Conservation (phyloP, 2,329 filamentous ascomycete species). For the Fusarium anthophilum region DNA sequence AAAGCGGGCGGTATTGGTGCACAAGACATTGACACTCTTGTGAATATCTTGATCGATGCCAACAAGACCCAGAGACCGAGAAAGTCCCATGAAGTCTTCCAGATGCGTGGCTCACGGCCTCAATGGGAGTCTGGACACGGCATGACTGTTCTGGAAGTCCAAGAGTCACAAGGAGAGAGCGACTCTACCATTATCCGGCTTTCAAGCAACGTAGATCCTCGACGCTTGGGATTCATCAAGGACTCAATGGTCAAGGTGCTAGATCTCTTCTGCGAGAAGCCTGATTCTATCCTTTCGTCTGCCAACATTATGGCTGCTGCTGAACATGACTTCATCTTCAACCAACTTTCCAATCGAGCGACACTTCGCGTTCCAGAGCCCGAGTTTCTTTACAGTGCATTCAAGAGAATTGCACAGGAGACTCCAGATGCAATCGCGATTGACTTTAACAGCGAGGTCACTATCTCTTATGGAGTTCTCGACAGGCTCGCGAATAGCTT, state of each 20-base stretch:
- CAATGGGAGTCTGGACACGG: constrained; percentile 7
- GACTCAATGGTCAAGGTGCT: not conserved
- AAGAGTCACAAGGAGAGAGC: not conserved
- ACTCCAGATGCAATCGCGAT: not conserved
- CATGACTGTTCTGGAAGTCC: not conserved
- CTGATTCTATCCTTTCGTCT: not conserved
- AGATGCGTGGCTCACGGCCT: not conserved
- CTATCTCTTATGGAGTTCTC: not conserved
- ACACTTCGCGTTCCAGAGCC: not conserved
- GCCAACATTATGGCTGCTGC: not conserved
- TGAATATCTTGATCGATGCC: constrained; percentile 14
- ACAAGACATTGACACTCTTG: constrained; percentile 25
- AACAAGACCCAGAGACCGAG: not conserved
- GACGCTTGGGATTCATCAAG: not conserved
- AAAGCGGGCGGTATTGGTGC: not conserved
- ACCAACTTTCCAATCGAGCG: not conserved
- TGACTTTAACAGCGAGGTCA: not conserved
- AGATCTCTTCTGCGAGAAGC: not conserved
- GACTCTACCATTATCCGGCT: not conserved
- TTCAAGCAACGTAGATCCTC: constrained; percentile 4
- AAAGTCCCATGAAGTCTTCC: not conserved
- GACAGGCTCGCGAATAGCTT: not conserved
- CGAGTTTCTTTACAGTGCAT: not conserved
- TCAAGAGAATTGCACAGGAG: not conserved
- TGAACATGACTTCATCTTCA: not conserved